Percentiles rank a stretch among this genome's conserved stretches.
Conservation (phyloP, 495 filamentous ascomycete genomes). For the Lasiosphaeria ovina region DNA sequence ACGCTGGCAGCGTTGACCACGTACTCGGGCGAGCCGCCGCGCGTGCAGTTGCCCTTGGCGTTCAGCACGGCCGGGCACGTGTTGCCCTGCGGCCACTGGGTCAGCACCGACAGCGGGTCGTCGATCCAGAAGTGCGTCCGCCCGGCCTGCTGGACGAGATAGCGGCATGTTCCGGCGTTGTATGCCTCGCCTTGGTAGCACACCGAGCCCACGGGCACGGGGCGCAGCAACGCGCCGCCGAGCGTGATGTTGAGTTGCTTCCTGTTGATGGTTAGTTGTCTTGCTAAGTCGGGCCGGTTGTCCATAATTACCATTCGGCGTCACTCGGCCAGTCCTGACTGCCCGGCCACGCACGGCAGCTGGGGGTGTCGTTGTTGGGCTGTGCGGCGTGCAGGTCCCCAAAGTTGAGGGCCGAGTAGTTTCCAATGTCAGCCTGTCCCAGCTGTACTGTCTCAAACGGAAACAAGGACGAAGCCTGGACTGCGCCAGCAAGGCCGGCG, state of each 20-base stretch:
- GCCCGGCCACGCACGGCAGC: conserved; percentile 16
- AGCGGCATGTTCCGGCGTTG: conserved; percentile 42
- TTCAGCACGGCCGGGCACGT: conserved; percentile 33
- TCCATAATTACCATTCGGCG: conserved; percentile 34
- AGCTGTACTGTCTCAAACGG: conserved; percentile 36
- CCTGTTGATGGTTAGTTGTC: background rate
- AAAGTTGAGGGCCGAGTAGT: conserved; percentile 33
- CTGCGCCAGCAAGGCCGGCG: too few species aligned
- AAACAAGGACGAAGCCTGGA: background rate
- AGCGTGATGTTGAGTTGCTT: conserved; percentile 42
- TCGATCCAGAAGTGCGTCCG: conserved; percentile 23
- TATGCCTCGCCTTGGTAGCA: conserved; percentile 52
- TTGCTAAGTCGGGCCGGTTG: background rate
- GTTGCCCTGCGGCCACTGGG: conserved; percentile 39
- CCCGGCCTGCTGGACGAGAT: conserved; percentile 20
- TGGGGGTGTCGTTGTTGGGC: background rate
- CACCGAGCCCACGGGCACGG: conserved; percentile 48
- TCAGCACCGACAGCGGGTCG: conserved; percentile 35
- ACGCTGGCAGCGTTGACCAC: conserved; percentile 57
- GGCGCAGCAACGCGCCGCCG: conserved; percentile 46
- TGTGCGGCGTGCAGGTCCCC: conserved; percentile 13
- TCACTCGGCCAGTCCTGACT: conserved; percentile 42
- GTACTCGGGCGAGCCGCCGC: conserved; percentile 58
- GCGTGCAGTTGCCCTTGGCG: conserved; percentile 42
- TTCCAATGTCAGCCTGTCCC: conserved; percentile 26